These are phyloP conservation scores for Neolentinus lepideus DNA, from an alignment of 1,284 basidiomycete genomes.

Conservation along the genomic window DNA sequence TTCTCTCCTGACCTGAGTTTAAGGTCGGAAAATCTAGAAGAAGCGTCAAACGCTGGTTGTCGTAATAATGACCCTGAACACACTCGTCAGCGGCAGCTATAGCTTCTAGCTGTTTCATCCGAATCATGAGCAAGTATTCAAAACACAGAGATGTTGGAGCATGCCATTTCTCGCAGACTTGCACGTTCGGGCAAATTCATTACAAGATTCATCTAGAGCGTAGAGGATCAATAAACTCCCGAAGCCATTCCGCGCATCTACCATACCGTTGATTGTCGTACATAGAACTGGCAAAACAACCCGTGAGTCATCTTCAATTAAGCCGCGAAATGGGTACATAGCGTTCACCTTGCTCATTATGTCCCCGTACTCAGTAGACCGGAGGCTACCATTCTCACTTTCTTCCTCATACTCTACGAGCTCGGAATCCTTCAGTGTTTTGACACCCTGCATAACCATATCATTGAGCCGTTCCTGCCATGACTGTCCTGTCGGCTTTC, in stretches of 20 bases:
- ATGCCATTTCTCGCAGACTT: conserved; percentile 58
- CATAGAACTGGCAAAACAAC: conserved; percentile 48
- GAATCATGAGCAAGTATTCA: conserved; percentile 2
- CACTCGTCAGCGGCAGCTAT: conserved; percentile 67
- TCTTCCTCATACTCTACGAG: conserved; percentile 41
- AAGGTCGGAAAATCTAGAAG: conserved; percentile 50
- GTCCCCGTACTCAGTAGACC: conserved; percentile 69
- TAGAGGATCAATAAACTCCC: neutral
- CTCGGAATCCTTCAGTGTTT: conserved; percentile 47
- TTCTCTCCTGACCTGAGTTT: conserved; percentile 69
- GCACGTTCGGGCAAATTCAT: conserved; percentile 48
- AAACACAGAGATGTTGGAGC: conserved; percentile 15
- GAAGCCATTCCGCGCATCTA: neutral
- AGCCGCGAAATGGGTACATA: conserved; percentile 2
- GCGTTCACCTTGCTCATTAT: conserved; percentile 74
- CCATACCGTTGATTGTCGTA: conserved; percentile 59
- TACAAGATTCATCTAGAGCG: conserved; percentile 56
- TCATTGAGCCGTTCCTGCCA: conserved; percentile 69
- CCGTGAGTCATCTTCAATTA: conserved; percentile 6
- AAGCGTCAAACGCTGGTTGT: conserved; percentile 4
- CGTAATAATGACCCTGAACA: neutral
- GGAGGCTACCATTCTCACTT: conserved; percentile 31
- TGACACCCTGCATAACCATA: conserved; percentile 62
- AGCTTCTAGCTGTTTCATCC: conserved; percentile 46
- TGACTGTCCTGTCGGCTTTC: conserved; percentile 47